Base-by-base conservation (phyloP, 768 basidiomycete species). In the Harrya chromipes region DNA sequence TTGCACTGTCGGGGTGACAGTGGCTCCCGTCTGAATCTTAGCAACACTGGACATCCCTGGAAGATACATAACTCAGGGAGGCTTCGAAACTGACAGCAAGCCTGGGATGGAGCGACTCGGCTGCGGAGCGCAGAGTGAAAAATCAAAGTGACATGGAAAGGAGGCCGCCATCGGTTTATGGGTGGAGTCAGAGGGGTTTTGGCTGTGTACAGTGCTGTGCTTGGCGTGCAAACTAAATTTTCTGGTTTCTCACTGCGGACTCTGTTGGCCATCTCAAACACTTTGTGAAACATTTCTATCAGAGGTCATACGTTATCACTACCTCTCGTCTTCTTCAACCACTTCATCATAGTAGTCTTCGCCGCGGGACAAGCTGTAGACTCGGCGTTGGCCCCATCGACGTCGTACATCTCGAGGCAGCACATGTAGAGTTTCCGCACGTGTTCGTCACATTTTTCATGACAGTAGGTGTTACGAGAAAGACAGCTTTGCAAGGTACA, bases 331-430 rank as follows among this genome's bases (percentile, higher is more conserved):
- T 70, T 70, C 56, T 77, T 80, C 31, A 86, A 56, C 86, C 85
- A 87, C 39, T 73, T 68, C 3, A 87, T 72, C 4, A 81, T 79
- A 26, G 51, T 79, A 26, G 51, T 65, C 20, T 70, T 71, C 56
- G 73, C 71, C 56, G 73, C 71, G 0, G 86, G 85, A 65, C 86
- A 89, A 0, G 83, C 81, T 0, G 82, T 81, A 4, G 83, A 82
- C 50, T 76, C 70, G 10, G 66, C 73, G 31, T 71, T 63, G 10
- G 54, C 69, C 1, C 67, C 67, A 4, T 70, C 71, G 19, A 54
- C 44, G 5, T 74, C 69, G 63, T 87, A 83, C 74, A 87, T 78
- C 23, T 60, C 47, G 38, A 76, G 70, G 58, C 87, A 89, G 54
- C 87, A 88, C 49, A 59, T 49, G 59, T 88, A 88, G 16, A 89